phyloP scores from a whole-genome alignment of 2,329 filamentous ascomycete genomes.

The Penicillium crustosum region DNA sequence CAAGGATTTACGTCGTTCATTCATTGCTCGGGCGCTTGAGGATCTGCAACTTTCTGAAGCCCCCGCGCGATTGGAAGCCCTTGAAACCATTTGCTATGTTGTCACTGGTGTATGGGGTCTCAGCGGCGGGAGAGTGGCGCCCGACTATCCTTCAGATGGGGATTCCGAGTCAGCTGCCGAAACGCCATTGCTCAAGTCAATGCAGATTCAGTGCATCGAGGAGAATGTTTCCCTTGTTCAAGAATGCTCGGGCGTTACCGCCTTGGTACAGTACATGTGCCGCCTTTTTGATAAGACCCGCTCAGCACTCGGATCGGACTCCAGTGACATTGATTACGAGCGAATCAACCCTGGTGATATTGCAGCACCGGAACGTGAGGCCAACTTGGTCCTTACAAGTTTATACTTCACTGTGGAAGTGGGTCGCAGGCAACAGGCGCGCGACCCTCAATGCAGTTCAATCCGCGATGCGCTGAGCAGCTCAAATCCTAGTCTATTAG shows the following conservation, averaged over 20 bases:
- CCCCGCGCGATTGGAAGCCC: slow-evolving; percentile 44
- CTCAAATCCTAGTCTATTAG: slow-evolving; percentile 66
- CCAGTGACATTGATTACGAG: slow-evolving; percentile 33
- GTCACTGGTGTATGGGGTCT: slow-evolving; percentile 69
- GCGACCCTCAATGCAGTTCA: slow-evolving; percentile 25
- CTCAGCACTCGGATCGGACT: slow-evolving; percentile 23
- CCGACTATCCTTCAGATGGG: slow-evolving; percentile 33
- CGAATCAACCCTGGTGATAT: slow-evolving; percentile 34
- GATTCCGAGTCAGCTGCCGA: slow-evolving; percentile 40
- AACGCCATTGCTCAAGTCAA: slow-evolving; percentile 48
- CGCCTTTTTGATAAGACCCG: slow-evolving; percentile 42
- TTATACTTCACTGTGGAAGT: slow-evolving; percentile 46
- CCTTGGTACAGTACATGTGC: slow-evolving; percentile 40
- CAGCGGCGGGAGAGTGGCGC: slow-evolving; percentile 54
- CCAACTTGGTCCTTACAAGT: slow-evolving; percentile 45
- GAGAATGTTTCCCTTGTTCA: slow-evolving; percentile 42
- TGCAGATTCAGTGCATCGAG: slow-evolving; percentile 51
- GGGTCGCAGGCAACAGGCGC: slow-evolving; percentile 38
- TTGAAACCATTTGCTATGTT: slow-evolving; percentile 53
- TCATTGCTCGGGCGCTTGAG: slow-evolving; percentile 41
- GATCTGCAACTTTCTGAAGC: slow-evolving; percentile 42
- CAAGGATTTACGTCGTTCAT: slow-evolving; percentile 49
- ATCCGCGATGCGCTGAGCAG: slow-evolving; percentile 46
- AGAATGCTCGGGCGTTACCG: slow-evolving; percentile 36
- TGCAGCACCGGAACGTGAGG: slow-evolving; percentile 41